A percentile compares a stretch with the other conserved stretches of the same genome.
Evolutionary conservation across 345 rosid genomes (phyloP).

Genomic region (Moricandia moricandioides): DNA sequence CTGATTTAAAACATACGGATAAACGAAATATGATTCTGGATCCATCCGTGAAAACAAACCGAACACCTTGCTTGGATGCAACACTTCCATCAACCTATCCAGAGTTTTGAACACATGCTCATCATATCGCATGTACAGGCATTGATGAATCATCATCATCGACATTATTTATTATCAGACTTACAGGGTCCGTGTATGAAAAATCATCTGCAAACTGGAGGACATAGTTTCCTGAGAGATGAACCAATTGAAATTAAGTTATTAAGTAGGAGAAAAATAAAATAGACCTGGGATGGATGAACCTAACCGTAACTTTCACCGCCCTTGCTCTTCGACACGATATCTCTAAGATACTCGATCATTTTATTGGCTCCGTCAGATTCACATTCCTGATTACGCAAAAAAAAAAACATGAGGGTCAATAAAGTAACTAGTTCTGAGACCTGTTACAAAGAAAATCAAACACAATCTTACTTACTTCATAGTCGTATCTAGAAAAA

Average conservation of each 20-base stretch:
- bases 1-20: constrained; percentile 53
- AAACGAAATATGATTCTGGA: constrained; percentile 85
- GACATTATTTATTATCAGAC: constrained; percentile 26
- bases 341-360: constrained; percentile 71
- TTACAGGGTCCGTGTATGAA: constrained; percentile 87
- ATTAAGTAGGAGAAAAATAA: neutral
- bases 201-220: constrained; percentile 88
- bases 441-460: neutral
- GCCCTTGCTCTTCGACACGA: constrained; percentile 61
- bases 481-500: constrained; percentile 93
- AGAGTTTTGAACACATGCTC: constrained; percentile 13
- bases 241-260: constrained; percentile 6
- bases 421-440: neutral
- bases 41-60: constrained; percentile 86
- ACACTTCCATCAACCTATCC: constrained; percentile 91
- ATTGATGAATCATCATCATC: neutral
- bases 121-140: neutral
- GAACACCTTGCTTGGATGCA: constrained; percentile 89
- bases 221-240: constrained; percentile 57
- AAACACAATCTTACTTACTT: constrained; percentile 63
- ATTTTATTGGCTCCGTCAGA: constrained; percentile 90
- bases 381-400: constrained; percentile 69
- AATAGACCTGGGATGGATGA: neutral
- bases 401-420: constrained; percentile 1
- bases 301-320: constrained; percentile 73